Conservation (phyloP, 2,329 filamentous ascomycete species). For the Fonsecaea pugnacius region DNA sequence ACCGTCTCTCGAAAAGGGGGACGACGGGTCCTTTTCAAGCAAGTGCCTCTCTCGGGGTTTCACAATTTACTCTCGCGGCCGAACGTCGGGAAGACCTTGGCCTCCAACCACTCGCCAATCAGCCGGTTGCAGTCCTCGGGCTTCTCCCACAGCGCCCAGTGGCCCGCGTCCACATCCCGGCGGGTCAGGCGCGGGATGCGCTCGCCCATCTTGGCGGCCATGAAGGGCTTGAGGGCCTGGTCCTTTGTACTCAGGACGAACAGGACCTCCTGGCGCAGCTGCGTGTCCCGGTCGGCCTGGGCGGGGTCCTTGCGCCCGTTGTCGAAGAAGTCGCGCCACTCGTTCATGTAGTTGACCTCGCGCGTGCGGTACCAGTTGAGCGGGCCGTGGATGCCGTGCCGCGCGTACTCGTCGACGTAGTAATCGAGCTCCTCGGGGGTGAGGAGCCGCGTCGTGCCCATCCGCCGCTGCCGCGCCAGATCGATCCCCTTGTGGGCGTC, state of each 20-base stretch:
- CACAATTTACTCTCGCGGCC: conserved; percentile 43
- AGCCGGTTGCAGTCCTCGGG: conserved; percentile 71
- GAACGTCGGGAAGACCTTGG: conserved; percentile 54
- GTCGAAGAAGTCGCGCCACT: conserved; percentile 51
- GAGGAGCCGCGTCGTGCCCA: conserved; percentile 60
- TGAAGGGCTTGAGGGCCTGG: conserved; percentile 69
- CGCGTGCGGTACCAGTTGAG: conserved; percentile 86
- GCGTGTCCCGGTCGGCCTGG: conserved; percentile 13
- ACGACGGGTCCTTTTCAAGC: too few relatives aligned
- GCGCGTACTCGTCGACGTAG: conserved; percentile 74
- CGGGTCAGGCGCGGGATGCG: conserved; percentile 61
- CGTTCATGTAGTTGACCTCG: conserved; percentile 76
- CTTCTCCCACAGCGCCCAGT: conserved; percentile 83
- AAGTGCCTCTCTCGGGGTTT: background rate
- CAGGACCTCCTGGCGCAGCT: conserved; percentile 53
- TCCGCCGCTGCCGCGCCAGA: conserved; percentile 64
- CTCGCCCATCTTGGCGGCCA: conserved; percentile 73
- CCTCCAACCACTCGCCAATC: conserved; percentile 69
- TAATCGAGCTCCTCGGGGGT: conserved; percentile 72
- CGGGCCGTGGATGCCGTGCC: conserved; percentile 75
- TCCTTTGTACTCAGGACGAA: conserved; percentile 77
- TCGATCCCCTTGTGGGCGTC: conserved; percentile 64
- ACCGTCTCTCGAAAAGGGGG: too few relatives aligned
- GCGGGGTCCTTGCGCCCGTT: conserved; percentile 17
- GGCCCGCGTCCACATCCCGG: conserved; percentile 69